These are phyloP conservation scores for Pseudoturritis turrita DNA, from an alignment of 345 rosid genomes.

Conservation along the genomic window DNA sequence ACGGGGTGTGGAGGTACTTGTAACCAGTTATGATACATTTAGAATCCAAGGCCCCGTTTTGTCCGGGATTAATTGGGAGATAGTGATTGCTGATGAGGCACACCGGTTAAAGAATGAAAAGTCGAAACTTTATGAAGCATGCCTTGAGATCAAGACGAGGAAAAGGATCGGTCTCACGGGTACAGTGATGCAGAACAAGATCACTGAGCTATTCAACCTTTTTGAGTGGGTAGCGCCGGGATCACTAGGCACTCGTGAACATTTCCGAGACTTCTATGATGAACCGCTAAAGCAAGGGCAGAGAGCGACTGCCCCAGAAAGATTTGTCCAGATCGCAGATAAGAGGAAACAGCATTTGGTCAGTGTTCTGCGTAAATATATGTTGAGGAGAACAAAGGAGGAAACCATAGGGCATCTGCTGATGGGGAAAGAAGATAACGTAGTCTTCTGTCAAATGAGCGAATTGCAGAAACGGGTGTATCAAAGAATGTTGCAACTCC, in stretches of 20 bases:
- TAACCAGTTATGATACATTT: constrained; percentile 81
- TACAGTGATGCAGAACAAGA: constrained; percentile 90
- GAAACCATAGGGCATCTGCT: constrained; percentile 92
- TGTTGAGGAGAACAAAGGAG: constrained; percentile 94
- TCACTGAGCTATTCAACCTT: constrained; percentile 82
- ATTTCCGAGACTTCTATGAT: constrained; percentile 77
- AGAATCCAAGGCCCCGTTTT: constrained; percentile 71
- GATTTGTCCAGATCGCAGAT: constrained; percentile 70
- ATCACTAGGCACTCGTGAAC: constrained; percentile 81
- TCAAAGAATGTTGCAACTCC: constrained; percentile 73
- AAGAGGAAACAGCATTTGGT: constrained; percentile 77
- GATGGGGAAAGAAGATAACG: constrained; percentile 99
- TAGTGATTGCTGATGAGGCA: constrained; percentile 89
- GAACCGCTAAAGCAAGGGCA: constrained; percentile 93
- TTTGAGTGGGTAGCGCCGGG: constrained; percentile 93
- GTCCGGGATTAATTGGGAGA: constrained; percentile 72
- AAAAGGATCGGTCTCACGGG: constrained; percentile 86
- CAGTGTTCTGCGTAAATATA: constrained; percentile 60
- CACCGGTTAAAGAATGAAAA: constrained; percentile 90
- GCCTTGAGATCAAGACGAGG: constrained; percentile 51
- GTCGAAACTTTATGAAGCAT: constrained; percentile 81
- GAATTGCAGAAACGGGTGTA: constrained; percentile 78
- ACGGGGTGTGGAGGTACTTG: constrained; percentile 58
- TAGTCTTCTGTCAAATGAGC: constrained; percentile 92
- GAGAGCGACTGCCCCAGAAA: constrained; percentile 76